Percentiles rank a stretch among this genome's conserved stretches.
Evolutionary conservation across 2,329 filamentous ascomycete genomes (phyloP).

Genomic region (Fonsecaea monophora): DNA sequence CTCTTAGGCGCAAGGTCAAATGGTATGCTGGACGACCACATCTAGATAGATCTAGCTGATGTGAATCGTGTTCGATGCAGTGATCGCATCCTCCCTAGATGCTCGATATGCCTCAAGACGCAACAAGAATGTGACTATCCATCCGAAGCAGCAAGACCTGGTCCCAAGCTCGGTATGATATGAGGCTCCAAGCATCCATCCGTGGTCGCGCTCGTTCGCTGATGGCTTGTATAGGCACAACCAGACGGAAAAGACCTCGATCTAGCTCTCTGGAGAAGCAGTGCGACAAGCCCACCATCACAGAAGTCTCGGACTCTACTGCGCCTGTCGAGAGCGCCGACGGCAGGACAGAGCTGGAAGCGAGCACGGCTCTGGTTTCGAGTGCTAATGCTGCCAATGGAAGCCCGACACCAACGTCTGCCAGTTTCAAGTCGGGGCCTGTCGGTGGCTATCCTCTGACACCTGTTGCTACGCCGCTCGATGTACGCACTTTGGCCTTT

Average conservation of each 20-base stretch:
- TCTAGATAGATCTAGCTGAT: constrained; percentile 4
- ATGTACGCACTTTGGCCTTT: constrained; percentile 22
- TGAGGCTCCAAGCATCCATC: not conserved
- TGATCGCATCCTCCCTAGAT: constrained; percentile 4
- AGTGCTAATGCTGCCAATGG: not conserved
- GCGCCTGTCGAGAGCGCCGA: too few relatives aligned
- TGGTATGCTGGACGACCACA: constrained; percentile 5
- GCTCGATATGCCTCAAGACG: constrained; percentile 13
- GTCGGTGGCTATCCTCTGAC: constrained; percentile 1
- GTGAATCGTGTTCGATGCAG: not conserved
- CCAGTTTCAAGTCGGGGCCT: not conserved
- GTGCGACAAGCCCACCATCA: too few relatives aligned
- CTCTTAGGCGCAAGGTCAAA: constrained; percentile 20
- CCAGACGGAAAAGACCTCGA: too few relatives aligned
- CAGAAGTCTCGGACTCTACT: too few relatives aligned
- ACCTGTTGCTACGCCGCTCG: not conserved
- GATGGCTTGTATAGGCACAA: too few relatives aligned
- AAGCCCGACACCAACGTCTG: not conserved
- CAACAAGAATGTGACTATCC: constrained; percentile 24
- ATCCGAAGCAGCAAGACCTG: constrained; percentile 18
- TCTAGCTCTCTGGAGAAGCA: too few relatives aligned
- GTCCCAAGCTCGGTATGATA: constrained; percentile 33
- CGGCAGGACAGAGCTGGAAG: too few relatives aligned
- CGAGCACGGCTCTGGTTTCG: too few relatives aligned
- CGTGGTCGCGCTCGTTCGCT: too few relatives aligned